phyloP scores from a whole-genome alignment of 495 filamentous ascomycete genomes.

The Penicillium chermesinum region DNA sequence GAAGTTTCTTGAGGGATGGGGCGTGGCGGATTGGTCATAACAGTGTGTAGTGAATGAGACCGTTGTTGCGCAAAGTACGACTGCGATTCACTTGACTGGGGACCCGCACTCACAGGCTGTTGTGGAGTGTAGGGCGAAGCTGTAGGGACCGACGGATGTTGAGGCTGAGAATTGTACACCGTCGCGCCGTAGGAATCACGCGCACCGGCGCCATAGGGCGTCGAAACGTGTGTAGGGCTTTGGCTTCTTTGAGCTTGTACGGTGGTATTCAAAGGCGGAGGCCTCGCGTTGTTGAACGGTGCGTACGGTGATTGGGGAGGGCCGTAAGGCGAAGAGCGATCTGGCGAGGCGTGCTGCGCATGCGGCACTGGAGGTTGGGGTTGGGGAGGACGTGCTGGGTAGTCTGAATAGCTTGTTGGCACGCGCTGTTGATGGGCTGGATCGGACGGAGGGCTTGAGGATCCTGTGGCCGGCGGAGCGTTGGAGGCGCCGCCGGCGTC shows the following conservation, averaged over 20 bases:
- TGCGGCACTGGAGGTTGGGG: constrained; percentile 42
- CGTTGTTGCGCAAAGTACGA: constrained; percentile 42
- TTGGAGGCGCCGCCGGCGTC: constrained; percentile 38
- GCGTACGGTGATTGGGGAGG: constrained; percentile 45
- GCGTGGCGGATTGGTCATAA: constrained; percentile 36
- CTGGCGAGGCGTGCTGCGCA: constrained; percentile 36
- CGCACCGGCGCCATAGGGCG: constrained; percentile 31
- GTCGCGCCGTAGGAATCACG: constrained; percentile 36
- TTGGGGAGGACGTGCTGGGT: constrained; percentile 36
- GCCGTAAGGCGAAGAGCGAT: constrained; percentile 38
- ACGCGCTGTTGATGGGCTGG: constrained; percentile 27
- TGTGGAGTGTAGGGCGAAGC: constrained; percentile 34
- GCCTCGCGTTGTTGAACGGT: constrained; percentile 32
- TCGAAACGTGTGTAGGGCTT: constrained; percentile 32
- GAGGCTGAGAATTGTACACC: constrained; percentile 28
- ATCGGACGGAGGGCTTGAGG: constrained; percentile 21
- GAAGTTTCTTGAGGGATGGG: constrained; percentile 36
- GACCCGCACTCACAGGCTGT: constrained; percentile 25
- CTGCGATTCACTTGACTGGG: constrained; percentile 31
- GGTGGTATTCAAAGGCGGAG: constrained; percentile 28
- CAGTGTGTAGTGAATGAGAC: constrained; percentile 46
- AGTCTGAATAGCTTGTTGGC: constrained; percentile 25
- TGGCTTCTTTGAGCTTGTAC: constrained; percentile 30
- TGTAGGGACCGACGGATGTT: constrained; percentile 24
- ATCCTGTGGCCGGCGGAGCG: constrained; percentile 21